These are phyloP conservation scores for Deinandra increscens DNA, from an alignment of 129 eudicot genomes.

Conservation along the genomic window DNA sequence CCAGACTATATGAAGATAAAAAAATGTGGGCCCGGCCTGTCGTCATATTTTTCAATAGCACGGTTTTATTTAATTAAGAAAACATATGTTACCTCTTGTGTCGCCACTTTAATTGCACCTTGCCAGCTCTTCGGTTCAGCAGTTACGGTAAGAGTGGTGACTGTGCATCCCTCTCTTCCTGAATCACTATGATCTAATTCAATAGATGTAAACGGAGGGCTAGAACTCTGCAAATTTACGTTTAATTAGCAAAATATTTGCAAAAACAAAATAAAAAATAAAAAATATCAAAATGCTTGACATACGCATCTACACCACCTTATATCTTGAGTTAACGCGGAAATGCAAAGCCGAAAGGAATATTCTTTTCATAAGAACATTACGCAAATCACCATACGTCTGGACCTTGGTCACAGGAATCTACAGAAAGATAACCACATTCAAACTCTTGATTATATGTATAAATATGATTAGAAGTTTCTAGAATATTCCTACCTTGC, in stretches of 20 bases:
- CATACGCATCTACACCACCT: conserved; percentile 45
- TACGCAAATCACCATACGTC: conserved; percentile 80
- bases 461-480: not conserved
- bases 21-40: not conserved
- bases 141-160: conserved; percentile 94
- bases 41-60: not conserved
- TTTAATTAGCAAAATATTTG: conserved; percentile 24
- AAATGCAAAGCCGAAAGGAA: conserved; percentile 97
- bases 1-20: not conserved
- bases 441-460: not conserved
- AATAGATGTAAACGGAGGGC: conserved; percentile 92
- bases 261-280: no score
- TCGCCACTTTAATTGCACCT: conserved; percentile 89
- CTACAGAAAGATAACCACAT: conserved; percentile 40
- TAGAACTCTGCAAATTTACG: conserved; percentile 69
- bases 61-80: no score
- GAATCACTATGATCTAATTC: conserved; percentile 99
- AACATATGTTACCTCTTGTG: conserved; percentile 64
- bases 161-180: conserved; percentile 98
- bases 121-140: conserved; percentile 98
- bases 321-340: conserved; percentile 92
- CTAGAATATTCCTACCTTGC: conserved; percentile 55
- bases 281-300: not conserved
- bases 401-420: conserved; percentile 91
- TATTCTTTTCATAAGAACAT: conserved; percentile 97